Evolutionary conservation across 2,329 filamentous ascomycete species (phyloP), one percentile per base, ranked within the genome.

Genomic region (Aphanoascus verrucosus): DNA sequence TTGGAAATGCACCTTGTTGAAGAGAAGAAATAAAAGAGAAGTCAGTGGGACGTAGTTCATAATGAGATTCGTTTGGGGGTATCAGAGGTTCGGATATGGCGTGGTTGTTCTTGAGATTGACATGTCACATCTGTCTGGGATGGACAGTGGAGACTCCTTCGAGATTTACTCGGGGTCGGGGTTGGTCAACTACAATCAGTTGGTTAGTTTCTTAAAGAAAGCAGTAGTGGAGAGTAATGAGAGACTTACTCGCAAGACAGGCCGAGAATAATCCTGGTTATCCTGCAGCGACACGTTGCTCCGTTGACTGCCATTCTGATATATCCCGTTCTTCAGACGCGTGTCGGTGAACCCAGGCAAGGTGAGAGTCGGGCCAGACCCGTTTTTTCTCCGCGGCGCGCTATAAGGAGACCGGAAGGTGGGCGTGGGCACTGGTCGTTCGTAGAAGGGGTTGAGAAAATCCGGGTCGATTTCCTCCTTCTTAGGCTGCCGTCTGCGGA

Each of bases 221-320:
- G 46, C 14, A 9, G 11, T 7, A 42, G 34, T 14, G n/a, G 32
- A 7, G n/a, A n/a, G n/a, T n/a, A n/a, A n/a, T 17, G 20, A 5
- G 35, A 45, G 44, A 65, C 70, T 63, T 56, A 72, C 70, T 40
- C 70, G 68, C 58, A 72, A 60, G 34, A 72, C 70, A 43, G 70
- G 72, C 23, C 72, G 65, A 34, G 72, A 73, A 61, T 75, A 75
- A 57, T 75, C 72, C 60, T 73, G 69, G 53, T 74, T 69, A 56
- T 75, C 72, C 56, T 73, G 71, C 17, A 75, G 66, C 15, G 72
- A 74, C 15, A 73, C 63, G 55, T 68, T 71, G 60, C 72, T 74
- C 43, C 68, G 62, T 34, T 70, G 70, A 47, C 65, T 61, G 52
- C 69, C 70, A 49, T 71, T 65, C 12, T 66, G 64, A 57, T 71